phyloP scores from a whole-genome alignment of 2,329 filamentous ascomycete genomes.

The Fusarium sulawesiense region DNA sequence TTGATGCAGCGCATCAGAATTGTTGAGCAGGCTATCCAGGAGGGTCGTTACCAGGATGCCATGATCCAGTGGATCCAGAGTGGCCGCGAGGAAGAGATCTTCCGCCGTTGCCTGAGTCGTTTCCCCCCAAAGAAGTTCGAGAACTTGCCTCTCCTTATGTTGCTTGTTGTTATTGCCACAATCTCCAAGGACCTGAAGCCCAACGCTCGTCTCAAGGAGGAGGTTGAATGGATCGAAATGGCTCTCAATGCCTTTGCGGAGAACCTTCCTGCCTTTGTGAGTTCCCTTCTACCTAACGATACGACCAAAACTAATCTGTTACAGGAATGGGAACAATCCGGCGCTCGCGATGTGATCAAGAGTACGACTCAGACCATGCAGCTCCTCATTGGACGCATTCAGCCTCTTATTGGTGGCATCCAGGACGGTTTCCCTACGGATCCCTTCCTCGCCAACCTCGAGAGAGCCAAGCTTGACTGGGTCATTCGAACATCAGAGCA shows the following conservation, averaged over 20 bases:
- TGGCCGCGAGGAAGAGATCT: slow-evolving; percentile 71
- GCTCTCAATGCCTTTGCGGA: slow-evolving; percentile 66
- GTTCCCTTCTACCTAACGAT: slow-evolving; percentile 42
- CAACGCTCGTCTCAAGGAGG: slow-evolving; percentile 64
- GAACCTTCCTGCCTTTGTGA: slow-evolving; percentile 62
- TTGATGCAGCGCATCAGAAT: slow-evolving; percentile 65
- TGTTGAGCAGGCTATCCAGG: slow-evolving; percentile 72
- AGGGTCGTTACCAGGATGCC: slow-evolving; percentile 70
- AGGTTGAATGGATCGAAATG: slow-evolving; percentile 70
- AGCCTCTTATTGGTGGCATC: slow-evolving; percentile 51
- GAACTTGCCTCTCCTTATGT: slow-evolving; percentile 69
- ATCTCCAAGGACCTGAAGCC: slow-evolving; percentile 68
- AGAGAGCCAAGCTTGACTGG: slow-evolving; percentile 55
- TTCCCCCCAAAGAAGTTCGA: slow-evolving; percentile 59
- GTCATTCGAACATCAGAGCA: slow-evolving; percentile 53
- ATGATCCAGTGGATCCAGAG: slow-evolving; percentile 76
- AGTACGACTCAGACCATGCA: slow-evolving; percentile 56
- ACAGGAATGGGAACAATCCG: slow-evolving; percentile 55
- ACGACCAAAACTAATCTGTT: slow-evolving; percentile 23
- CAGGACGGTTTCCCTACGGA: slow-evolving; percentile 54
- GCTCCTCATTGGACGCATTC: slow-evolving; percentile 52
- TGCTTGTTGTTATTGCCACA: slow-evolving; percentile 73
- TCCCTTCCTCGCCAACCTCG: slow-evolving; percentile 54
- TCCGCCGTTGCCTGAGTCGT: slow-evolving; percentile 58
- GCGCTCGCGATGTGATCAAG: slow-evolving; percentile 52